Base-by-base conservation (phyloP, 768 basidiomycete genomes). In the Hygrophoropsis aurantiaca region DNA sequence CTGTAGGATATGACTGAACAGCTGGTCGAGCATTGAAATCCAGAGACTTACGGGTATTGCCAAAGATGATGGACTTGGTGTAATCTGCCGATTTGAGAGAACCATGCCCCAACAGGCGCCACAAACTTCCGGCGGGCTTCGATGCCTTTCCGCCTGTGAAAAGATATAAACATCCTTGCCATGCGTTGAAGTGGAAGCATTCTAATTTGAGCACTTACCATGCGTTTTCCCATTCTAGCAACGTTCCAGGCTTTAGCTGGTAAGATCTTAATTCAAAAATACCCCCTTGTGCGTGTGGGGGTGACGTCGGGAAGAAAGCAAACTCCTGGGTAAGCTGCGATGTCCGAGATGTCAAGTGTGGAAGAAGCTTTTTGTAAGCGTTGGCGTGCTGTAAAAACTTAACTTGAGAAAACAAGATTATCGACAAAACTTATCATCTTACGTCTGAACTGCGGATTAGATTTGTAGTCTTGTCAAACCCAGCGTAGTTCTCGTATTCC, bases 11-110 rank as follows among this genome's bases (percentile, higher is more conserved):
- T 46, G 46, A 53, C 49, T 46, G 46, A 59, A 48, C 13, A 20
- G 26, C 42, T 42, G 47, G 40, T 37, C 26, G 24, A 23, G 37
- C 50, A 15, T 16, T 42, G 13, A 45, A 18, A 49, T 27, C 5
- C 21, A 40, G 38, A 49, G 50, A 78, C 85, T 62, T 58, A 92
- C 90, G 85, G 84, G 64, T 95, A 95, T 69, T 97, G 94, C 95
- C 95, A 98, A 71, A 97, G 80, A 69, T 97, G 95, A 63, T 97
- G 90, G 7, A 97, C 95, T 55, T 90, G 80, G 60, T 91, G 87
- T 44, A 91, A 73, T 40, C 86, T 78, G 42, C 90, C 90, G 39
- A 90, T 75, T 65, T 92, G 90, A 46, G 88, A 87, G 69, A 90
- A 94, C 90, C 90, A 93, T n/a, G 89, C 88, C 23, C 90, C 92